Evolutionary conservation across 1,139 yeast genomes (phyloP), one percentile per base, ranked within the genome.

Genomic region (Lodderomyces pseudojiufengensis): DNA sequence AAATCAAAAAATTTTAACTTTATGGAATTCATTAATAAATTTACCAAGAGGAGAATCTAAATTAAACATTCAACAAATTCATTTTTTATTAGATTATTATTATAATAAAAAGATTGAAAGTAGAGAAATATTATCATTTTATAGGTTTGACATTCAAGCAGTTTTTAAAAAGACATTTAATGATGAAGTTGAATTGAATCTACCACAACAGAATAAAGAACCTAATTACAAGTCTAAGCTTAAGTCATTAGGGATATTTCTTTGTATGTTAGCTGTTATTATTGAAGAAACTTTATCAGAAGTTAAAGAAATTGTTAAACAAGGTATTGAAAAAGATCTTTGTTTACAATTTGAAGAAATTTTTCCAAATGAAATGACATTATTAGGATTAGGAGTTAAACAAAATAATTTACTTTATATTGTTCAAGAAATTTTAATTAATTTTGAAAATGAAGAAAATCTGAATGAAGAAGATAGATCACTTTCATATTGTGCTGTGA

Each of bases 71-170:
- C 40, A 46, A n/a, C 73, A 67, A 39, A 39, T 68, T 11, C 36
- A 38, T n/a, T 65, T 62, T 40, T 42, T 70, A 18, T 37, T 70
- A 9, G 63, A 63, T 16, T 55, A 50, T 37, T 68, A 63, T 44
- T 64, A 62, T 46, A 46, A 46, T 31, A 47, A 48, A 16, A 31
- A 38, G 3, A 24, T 37, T 5, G 62, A 58, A 29, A 53, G 63
- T 1, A 48, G 49, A 27, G 41, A 52, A 24, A 41, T 65, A 12
- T 47, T 63, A 7, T 29, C 24, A 2, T 54, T 63, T 29, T 67
- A 57, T 47, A 55, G 52, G 35, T 42, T 45, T 7, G 63, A 63
- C 14, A 56, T 68, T 3, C 45, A 47, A 11, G 38, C 37, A 9
- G 39, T 54, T 3, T 45, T 59, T 24, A 44, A 39, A 16, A 49